Base-by-base conservation (phyloP, 768 basidiomycete genomes). In the Trichaptum fuscoviolaceum region DNA sequence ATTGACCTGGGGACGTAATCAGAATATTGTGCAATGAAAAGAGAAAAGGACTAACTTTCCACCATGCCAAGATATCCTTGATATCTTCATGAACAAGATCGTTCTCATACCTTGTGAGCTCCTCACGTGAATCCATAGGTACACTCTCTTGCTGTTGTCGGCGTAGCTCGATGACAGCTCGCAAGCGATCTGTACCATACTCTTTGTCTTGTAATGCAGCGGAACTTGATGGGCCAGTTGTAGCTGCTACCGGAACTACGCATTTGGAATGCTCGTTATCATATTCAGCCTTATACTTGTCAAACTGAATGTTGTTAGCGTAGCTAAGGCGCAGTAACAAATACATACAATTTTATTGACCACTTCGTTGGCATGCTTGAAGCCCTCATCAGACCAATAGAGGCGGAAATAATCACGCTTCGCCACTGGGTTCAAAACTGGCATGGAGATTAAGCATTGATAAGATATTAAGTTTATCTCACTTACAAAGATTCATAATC, bases 1-100 rank as follows among this genome's bases (percentile, higher is more conserved):
- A 24, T 69, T 34, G n/a, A 1, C 24, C 66, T 67, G 58, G n/a
- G 52, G 8, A 62, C 15, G 23, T 52, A 63, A 7, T 63, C 24
- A 63, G n/a, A 10, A 63, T 30, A 35, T 20, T 35, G 24, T 35
- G 4, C 2, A n/a, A 30, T 12, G 27, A 34, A 6, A 36, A 63
- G 1, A 12, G 7, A 63, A 24, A 24, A 3, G 4, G 3, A 36
- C 63, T 30, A 3, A 63, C 63, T 12, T 35, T 52, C 63, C 63
- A 63, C 63, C 63, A 63, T 18, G 26, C 6, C 3, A 63, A 20
- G 3, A 63, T 25, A 2, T 63, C 35, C 15, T 35, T 20, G 10
- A 18, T 12, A 3, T 52, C 42, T 30, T 30, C 30, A 30, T 30
- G 2, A 20, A 63, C 26, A 27, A 20, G 4, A 36, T 34, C 63